phyloP scores from a whole-genome alignment of 805 yeast genomes.

The Alloascoidea africana region DNA sequence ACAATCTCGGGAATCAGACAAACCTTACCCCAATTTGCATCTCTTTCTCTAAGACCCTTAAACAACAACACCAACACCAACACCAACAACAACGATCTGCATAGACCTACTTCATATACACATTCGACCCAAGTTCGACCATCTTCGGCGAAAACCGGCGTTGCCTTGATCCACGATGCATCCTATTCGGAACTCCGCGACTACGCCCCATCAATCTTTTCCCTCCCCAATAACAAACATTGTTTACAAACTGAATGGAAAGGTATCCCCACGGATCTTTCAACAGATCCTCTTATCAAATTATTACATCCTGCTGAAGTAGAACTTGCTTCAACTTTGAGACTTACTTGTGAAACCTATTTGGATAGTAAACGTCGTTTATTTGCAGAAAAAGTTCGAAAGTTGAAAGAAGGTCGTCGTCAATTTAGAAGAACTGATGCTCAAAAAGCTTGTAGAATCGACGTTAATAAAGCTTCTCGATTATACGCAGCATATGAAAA shows the following conservation, averaged over 20 bases:
- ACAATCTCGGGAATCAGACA: background rate
- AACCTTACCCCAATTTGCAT: background rate
- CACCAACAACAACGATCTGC: background rate
- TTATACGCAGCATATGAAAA: conserved; percentile 80
- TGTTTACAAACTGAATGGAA: conserved; percentile 84
- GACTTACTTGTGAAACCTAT: conserved; percentile 79
- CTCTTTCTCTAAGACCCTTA: too few relatives aligned
- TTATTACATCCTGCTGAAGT: conserved; percentile 88
- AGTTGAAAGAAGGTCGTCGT: conserved; percentile 42
- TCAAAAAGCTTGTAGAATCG: conserved; percentile 94
- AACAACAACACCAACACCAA: too few relatives aligned
- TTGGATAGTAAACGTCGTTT: conserved; percentile 65
- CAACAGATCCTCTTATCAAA: conserved; percentile 54
- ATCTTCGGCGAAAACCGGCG: background rate
- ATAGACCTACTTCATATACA: background rate
- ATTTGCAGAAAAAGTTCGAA: conserved; percentile 76
- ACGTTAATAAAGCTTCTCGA: conserved; percentile 90
- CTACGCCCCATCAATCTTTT: conserved; percentile 54
- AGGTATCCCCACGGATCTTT: conserved; percentile 91
- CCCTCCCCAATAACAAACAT: conserved; percentile 56
- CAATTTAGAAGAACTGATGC: conserved; percentile 96
- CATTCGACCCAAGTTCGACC: background rate
- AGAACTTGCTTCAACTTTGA: conserved; percentile 68
- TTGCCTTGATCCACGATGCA: background rate
- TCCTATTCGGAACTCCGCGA: conserved; percentile 37